Percentiles rank a stretch among this genome's conserved stretches.
Evolutionary conservation across 1,139 yeast species (phyloP).

Genomic region (Waltiozyma sp.): DNA sequence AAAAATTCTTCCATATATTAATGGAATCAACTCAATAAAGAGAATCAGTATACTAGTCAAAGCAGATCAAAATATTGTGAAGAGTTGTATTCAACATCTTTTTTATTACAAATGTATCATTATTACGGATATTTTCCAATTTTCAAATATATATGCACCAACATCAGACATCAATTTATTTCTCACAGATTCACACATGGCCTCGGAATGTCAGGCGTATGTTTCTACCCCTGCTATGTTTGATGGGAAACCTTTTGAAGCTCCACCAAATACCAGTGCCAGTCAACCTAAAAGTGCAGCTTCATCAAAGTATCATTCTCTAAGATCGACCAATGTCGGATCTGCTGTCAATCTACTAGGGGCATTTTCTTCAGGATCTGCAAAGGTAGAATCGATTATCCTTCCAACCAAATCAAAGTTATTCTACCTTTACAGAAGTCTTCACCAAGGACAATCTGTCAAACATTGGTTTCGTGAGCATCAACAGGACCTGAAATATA

Average conservation of each 20-base stretch:
- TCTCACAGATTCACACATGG: constrained; percentile 51
- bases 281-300: constrained; percentile 7
- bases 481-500: constrained; percentile 41
- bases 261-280: background rate
- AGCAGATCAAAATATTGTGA: constrained; percentile 68
- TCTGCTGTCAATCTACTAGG: constrained; percentile 7
- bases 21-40: constrained; percentile 78
- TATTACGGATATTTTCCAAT: constrained; percentile 80
- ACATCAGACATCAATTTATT: constrained; percentile 68
- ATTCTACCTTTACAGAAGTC: constrained; percentile 66
- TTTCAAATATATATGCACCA: constrained; percentile 79
- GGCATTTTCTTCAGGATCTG: constrained; percentile 3
- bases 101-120: constrained; percentile 82
- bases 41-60: constrained; percentile 71
- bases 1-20: constrained; percentile 71
- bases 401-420: constrained; percentile 56
- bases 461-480: constrained; percentile 76
- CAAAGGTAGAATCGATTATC: constrained; percentile 17
- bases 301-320: constrained; percentile 2
- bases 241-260: constrained; percentile 19
- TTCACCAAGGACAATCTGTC: constrained; percentile 70
- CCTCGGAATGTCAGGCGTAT: constrained; percentile 80
- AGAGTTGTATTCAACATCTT: constrained; percentile 83
- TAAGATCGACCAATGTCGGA: constrained; percentile 1
- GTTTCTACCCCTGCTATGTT: constrained; percentile 32